phyloP scores from a whole-genome alignment of 2,329 filamentous ascomycete species.

The Amauroascus niger region DNA sequence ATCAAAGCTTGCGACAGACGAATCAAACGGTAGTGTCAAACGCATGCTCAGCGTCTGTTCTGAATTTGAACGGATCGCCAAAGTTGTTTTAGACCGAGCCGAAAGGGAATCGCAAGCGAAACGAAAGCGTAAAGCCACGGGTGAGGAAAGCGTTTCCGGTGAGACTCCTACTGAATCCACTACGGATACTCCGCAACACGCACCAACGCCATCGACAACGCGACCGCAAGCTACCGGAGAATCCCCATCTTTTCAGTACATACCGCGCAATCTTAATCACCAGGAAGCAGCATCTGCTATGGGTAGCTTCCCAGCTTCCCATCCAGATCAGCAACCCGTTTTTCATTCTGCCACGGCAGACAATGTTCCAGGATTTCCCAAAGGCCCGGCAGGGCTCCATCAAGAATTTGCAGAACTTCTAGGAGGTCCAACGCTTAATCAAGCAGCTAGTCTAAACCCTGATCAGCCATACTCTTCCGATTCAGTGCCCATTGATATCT shows the following conservation, averaged over 20 bases:
- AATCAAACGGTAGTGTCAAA: slow-evolving; percentile 80
- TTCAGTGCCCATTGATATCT: slow-evolving; percentile 28
- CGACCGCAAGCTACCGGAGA: slow-evolving; percentile 5
- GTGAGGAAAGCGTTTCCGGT: slow-evolving; percentile 34
- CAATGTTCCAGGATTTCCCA: slow-evolving; percentile 3
- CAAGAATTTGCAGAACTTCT: slow-evolving; percentile 26
- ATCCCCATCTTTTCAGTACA: slow-evolving; percentile 5
- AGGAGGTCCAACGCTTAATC: slow-evolving; percentile 21
- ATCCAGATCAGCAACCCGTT: background rate
- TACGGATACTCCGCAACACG: background rate
- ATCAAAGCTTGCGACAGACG: slow-evolving; percentile 77
- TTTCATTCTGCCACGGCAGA: slow-evolving; percentile 6
- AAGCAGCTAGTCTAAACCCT: slow-evolving; percentile 5
- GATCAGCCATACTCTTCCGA: slow-evolving; percentile 22
- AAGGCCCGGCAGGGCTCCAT: slow-evolving; percentile 9
- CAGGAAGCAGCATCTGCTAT: slow-evolving; percentile 1
- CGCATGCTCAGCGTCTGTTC: slow-evolving; percentile 88
- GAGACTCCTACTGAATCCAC: slow-evolving; percentile 15
- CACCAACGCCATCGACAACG: background rate
- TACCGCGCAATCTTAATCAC: background rate
- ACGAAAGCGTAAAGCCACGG: slow-evolving; percentile 72
- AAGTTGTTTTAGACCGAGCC: slow-evolving; percentile 78
- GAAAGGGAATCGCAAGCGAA: slow-evolving; percentile 73
- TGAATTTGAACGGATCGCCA: slow-evolving; percentile 94
- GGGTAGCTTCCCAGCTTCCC: slow-evolving; percentile 10